A percentile compares a stretch with the other conserved stretches of the same genome.
Evolutionary conservation across 2,329 filamentous ascomycete species (phyloP).

Genomic region (Stylonectria norvegica): DNA sequence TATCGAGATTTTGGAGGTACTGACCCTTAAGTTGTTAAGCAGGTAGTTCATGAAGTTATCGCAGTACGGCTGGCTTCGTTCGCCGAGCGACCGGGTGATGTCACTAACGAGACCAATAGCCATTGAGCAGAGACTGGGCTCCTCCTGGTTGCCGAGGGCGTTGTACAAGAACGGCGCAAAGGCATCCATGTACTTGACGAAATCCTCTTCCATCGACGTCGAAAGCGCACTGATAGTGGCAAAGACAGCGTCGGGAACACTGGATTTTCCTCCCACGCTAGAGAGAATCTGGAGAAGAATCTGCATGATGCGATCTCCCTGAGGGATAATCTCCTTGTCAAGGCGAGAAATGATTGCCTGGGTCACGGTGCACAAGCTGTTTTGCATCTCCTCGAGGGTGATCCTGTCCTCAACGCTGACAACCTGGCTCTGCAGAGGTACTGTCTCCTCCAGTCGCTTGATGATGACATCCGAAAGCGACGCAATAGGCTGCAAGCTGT

Average conservation of each 20-base stretch:
- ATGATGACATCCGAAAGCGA: constrained; percentile 84
- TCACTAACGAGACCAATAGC: constrained; percentile 97
- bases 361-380: constrained; percentile 85
- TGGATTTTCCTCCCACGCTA: constrained; percentile 78
- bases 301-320: constrained; percentile 92
- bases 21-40: constrained; percentile 80
- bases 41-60: constrained; percentile 98
- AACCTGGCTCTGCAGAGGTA: constrained; percentile 86
- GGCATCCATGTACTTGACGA: constrained; percentile 95
- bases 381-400: constrained; percentile 96
- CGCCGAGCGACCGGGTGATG: constrained; percentile 86
- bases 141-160: constrained; percentile 91
- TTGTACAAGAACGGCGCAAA: constrained; percentile 92
- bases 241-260: constrained; percentile 90
- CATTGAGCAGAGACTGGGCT: constrained; percentile 90
- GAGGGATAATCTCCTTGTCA: constrained; percentile 85
- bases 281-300: constrained; percentile 76
- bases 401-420: constrained; percentile 97
- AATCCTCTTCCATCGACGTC: constrained; percentile 86
- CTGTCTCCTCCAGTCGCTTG: constrained; percentile 84
- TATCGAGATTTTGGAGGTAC: constrained; percentile 28
- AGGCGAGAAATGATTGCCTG: constrained; percentile 88
- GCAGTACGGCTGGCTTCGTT: constrained; percentile 90
- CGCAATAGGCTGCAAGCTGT: constrained; percentile 77
- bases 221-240: constrained; percentile 88